Evolutionary conservation across 441 rosid genomes (phyloP).

Genomic region (Manihot esculenta): DNA sequence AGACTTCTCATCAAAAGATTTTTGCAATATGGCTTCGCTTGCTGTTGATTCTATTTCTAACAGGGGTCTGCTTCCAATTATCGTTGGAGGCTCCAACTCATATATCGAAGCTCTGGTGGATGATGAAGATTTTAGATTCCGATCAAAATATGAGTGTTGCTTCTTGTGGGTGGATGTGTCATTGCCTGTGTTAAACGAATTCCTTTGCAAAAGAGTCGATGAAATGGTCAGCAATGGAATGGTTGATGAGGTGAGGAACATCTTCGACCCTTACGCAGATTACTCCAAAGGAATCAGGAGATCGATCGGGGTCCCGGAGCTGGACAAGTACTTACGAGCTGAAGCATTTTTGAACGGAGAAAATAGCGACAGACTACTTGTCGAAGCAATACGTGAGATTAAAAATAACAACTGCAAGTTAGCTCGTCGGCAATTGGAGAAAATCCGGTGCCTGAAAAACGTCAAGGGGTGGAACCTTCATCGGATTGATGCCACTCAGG

Average conservation of each 20-base stretch:
- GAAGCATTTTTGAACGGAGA: constrained; percentile 35
- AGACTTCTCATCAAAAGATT: constrained; percentile 50
- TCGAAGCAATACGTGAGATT: constrained; percentile 46
- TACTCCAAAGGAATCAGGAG: constrained; percentile 54
- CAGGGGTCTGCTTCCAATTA: constrained; percentile 47
- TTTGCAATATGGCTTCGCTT: constrained; percentile 44
- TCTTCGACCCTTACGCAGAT: constrained; percentile 40
- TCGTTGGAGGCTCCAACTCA: constrained; percentile 67
- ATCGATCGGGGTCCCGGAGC: constrained; percentile 76
- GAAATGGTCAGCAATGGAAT: constrained; percentile 39
- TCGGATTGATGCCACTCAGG: constrained; percentile 62
- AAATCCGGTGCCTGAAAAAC: constrained; percentile 52
- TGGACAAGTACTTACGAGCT: constrained; percentile 45
- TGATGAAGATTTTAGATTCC: constrained; percentile 30
- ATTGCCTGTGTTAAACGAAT: constrained; percentile 35
- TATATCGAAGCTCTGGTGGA: constrained; percentile 54
- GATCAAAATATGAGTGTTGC: constrained; percentile 43
- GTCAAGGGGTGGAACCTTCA: constrained; percentile 62
- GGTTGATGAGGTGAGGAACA: constrained; percentile 46
- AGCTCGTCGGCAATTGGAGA: constrained; percentile 56
- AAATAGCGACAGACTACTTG: constrained; percentile 32
- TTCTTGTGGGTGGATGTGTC: constrained; percentile 59
- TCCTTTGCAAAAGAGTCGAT: constrained; percentile 48
- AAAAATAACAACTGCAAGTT: constrained; percentile 53
- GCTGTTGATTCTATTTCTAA: constrained; percentile 38